Evolutionary conservation across 2,329 filamentous ascomycete species (phyloP).

Genomic region (Penicillium aurantiogriseum): DNA sequence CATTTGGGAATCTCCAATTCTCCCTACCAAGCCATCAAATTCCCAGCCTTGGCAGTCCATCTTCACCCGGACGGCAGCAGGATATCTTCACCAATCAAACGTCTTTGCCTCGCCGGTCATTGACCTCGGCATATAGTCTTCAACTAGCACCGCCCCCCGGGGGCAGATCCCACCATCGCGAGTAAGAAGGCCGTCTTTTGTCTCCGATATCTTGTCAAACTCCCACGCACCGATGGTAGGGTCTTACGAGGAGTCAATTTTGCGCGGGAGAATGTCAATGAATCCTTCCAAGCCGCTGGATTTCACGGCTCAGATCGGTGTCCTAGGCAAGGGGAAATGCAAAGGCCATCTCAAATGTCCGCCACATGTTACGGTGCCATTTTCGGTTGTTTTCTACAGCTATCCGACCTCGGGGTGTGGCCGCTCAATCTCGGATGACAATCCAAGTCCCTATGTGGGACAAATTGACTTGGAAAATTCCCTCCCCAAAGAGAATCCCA

Average conservation of each 20-base stretch:
- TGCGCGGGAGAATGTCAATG: slow-evolving; percentile 94
- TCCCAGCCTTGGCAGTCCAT: slow-evolving; percentile 46
- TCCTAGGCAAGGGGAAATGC: slow-evolving; percentile 84
- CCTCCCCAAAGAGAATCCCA: slow-evolving; percentile 53
- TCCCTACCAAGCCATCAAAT: slow-evolving; percentile 40
- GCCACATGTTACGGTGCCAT: slow-evolving; percentile 83
- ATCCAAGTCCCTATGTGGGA: slow-evolving; percentile 93
- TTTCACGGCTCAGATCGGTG: slow-evolving; percentile 93
- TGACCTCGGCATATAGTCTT: slow-evolving; percentile 60
- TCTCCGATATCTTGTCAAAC: slow-evolving; percentile 71
- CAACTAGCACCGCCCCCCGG: slow-evolving; percentile 45
- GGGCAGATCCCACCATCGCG: slow-evolving; percentile 38
- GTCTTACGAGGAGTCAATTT: slow-evolving; percentile 94
- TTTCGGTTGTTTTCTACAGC: slow-evolving; percentile 94
- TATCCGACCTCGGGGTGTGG: slow-evolving; percentile 69
- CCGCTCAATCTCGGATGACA: slow-evolving; percentile 69
- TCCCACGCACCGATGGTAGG: slow-evolving; percentile 95
- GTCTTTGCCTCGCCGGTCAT: slow-evolving; percentile 67
- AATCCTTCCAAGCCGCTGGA: slow-evolving; percentile 88
- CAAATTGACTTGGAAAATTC: slow-evolving; percentile 86
- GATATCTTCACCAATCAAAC: slow-evolving; percentile 71
- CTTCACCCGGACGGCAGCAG: slow-evolving; percentile 56
- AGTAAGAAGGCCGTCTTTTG: slow-evolving; percentile 66
- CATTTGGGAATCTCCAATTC: slow-evolving; percentile 52
- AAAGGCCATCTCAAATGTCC: slow-evolving; percentile 82